Evolutionary conservation across 2,329 filamentous ascomycete genomes (phyloP), one percentile per base, ranked within the genome.

Genomic region (Colletotrichum costaricense): DNA sequence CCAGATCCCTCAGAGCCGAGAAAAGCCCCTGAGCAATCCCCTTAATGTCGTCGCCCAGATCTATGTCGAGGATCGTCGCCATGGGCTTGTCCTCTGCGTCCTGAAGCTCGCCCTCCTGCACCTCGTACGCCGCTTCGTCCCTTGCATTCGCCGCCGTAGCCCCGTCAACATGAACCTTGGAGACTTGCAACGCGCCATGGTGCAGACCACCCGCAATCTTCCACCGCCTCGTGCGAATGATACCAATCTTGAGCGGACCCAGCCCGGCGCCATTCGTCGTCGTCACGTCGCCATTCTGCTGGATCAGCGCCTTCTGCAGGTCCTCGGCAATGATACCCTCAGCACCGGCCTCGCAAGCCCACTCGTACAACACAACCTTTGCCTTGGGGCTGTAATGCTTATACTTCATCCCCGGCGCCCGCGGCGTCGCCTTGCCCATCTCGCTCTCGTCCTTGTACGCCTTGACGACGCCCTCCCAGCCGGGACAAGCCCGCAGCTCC

Each of bases 401-500:
- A 81, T 99, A 99, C 84, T 99, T 99, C 97, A 99, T 99, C 1
- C 97, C 97, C 0, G 97, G 97, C 1, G 97, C 97, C 69, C 94
- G 88, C 0, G 97, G 97, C 11, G 89, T 88, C 1, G 81, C 85
- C 63, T 89, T 90, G 5, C 90, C 92, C 24, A 90, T 87, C 78
- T 94, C 90, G 19, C 91, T 90, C 70, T 89, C 88, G 78, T 98
- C 95, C 79, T 93, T 91, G 82, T 98, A 98, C 12, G 90, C 96
- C 72, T 93, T 91, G 74, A 88, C 87, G 1, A 95, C 94, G 52
- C 89, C 84, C 80, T 95, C 93, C 96, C 97, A 99, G 1, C 96
- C 96, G 0, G 88, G 85, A 79, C 93, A 95, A 54, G 85, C 80
- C 56, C 93, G 88, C 69, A 98, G 85, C 80, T 95, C 91, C 64